Base-by-base conservation (phyloP, 495 filamentous ascomycete species). In the Penicillium coprophilum region DNA sequence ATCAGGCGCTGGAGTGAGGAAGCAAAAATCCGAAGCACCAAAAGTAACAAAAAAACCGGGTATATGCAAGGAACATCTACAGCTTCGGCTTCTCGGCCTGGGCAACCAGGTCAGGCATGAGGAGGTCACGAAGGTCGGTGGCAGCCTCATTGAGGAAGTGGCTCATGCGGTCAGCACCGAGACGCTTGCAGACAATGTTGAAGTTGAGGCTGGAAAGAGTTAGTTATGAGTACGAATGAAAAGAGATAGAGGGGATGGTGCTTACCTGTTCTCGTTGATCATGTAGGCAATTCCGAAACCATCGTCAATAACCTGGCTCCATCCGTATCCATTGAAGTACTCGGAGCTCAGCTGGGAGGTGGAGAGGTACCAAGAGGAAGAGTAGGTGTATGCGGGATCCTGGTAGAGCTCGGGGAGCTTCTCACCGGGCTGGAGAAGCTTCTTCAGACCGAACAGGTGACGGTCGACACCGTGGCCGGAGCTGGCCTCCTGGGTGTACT, bases 211-310 rank as follows among this genome's bases (percentile, higher is more conserved):
- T 92, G 57, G 40, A 19, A 21, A 60, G 34, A 61, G 52, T 69
- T 62, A 70, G 62, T 48, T 43, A 20, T 48, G 32, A 11, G 9
- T 20, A 27, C 41, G 45, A 39, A 46, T 20, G 41, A 15, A 15
- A 36, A 32, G 40, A 21, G 13, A 34, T 13, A 49, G 28, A 31
- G 20, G n/a, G 12, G 9, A 13, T n/a, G 3, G 5, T 23, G 11
- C 69, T 46, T 59, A 83, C 81, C 77, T 87, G 72, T 95, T 96
- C 82, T 99, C 94, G 67, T 99, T 99, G 66, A 99, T 97, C 95
- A 99, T 99, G 65, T 99, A 99, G 12, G 95, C 95, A 72, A 99
- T 96, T 20, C 95, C 94, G 71, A 90, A 99, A 15, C 94, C 94
- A 36, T 87, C 90, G 69, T 97, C 93, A 55, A 97, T 88, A 19